Evolutionary conservation across 768 basidiomycete species (phyloP).

Genomic region (Hirschioporus abietinus): DNA sequence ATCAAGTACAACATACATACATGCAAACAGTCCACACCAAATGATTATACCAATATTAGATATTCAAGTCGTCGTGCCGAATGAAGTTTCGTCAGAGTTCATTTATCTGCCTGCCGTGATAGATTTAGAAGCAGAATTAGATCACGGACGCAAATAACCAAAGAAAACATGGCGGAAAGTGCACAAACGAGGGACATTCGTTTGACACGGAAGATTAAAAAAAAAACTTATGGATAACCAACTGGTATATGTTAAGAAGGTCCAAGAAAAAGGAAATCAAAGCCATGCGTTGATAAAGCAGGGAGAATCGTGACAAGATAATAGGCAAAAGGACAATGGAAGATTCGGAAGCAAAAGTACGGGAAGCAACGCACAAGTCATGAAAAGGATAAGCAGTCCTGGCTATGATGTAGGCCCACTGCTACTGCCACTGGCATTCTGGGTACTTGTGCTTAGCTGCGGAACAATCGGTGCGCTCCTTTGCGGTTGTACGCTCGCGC

Average conservation of each 20-base stretch:
- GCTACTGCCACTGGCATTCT: neutral
- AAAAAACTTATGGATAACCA: neutral
- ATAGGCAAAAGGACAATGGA: neutral
- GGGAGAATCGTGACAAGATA: no score
- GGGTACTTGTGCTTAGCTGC: neutral
- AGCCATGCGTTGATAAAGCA: neutral
- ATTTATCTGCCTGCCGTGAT: neutral
- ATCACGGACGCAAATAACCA: neutral
- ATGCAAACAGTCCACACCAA: neutral
- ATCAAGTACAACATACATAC: neutral
- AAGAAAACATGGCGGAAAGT: neutral
- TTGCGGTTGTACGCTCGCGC: constrained; percentile 17
- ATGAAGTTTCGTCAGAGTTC: neutral
- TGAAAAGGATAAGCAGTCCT: neutral
- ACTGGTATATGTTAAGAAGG: neutral
- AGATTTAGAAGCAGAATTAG: neutral
- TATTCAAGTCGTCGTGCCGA: neutral
- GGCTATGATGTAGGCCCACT: neutral
- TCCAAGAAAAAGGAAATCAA: neutral
- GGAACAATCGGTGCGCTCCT: neutral
- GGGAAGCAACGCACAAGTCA: neutral
- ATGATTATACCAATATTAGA: neutral
- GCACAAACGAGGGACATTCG: neutral
- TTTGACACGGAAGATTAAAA: neutral
- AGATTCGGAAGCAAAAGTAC: neutral